Evolutionary conservation across 352 stramenopile genomes (phyloP), one percentile per base, ranked within the genome.

Genomic region (Phytophthora sansomeana): DNA sequence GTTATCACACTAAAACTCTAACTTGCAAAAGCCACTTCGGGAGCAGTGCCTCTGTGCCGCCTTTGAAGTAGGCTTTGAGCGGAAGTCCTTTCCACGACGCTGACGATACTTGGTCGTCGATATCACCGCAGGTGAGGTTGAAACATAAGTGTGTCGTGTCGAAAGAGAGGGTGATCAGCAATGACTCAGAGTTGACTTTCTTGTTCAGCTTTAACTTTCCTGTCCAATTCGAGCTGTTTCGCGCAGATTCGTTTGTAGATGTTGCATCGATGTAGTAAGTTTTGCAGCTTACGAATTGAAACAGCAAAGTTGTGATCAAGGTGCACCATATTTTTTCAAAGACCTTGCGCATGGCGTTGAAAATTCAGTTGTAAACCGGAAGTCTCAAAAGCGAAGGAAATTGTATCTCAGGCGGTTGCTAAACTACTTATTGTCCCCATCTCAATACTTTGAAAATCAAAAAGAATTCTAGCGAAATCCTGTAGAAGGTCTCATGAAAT

Each of bases 51-150:
- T 11, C 57, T 21, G 51, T 38, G 6, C 29, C 39, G 14, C 42
- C 50, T 5, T 29, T 64, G 19, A 58, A 58, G 6, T 36, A 35
- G 7, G 39, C 44, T 16, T 6, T 29, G 21, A 44, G 28, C 11
- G 62, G 54, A 5, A 69, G 52, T 17, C 54, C 53, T 13, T 44
- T 35, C 53, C 62, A 69, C 8, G 52, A 59, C 3, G 48, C 46
- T 17, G 61, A 69, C 4, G 53, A 63, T 19, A 55, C 21, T 33
- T 24, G 11, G 54, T 59, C 62, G 35, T 68, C 52, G 24, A 62
- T 51, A 10, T 63, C 35, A 8, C 51, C 38, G 47, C 61, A 69
- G 8, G 21, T 36, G 13, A 69, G 21, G 7, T 65, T 58, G 17
- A 48, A 63, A 30, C 61, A 69, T 5, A 43, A 35, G 8, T 58